Percentiles rank a stretch among this genome's conserved stretches.
Conservation (phyloP, 495 filamentous ascomycete species). For the Podospora australis region DNA sequence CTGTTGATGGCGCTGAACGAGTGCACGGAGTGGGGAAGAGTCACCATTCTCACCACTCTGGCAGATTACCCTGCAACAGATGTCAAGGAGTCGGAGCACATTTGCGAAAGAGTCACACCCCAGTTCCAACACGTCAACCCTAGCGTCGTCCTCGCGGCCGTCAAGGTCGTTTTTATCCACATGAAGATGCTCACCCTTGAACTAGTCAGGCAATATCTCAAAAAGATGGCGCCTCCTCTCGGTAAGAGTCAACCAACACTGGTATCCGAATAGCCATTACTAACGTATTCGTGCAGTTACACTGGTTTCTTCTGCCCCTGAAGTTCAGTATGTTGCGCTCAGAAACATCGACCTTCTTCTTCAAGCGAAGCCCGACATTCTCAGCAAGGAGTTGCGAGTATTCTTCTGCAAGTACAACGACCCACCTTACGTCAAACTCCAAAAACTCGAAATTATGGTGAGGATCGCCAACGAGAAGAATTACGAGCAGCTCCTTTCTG, state of each 20-base stretch:
- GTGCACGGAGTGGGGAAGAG: slow-evolving; percentile 98
- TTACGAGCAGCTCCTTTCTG: slow-evolving; percentile 86
- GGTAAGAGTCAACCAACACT: slow-evolving; percentile 48
- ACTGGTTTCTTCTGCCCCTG: slow-evolving; percentile 87
- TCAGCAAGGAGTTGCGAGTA: slow-evolving; percentile 93
- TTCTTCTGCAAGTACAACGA: slow-evolving; percentile 99
- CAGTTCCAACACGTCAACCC: slow-evolving; percentile 99
- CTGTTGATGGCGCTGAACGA: slow-evolving; percentile 95
- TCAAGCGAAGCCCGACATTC: slow-evolving; percentile 91
- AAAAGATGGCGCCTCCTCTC: slow-evolving; percentile 97
- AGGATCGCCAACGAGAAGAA: slow-evolving; percentile 98
- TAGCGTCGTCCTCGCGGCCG: slow-evolving; percentile 90
- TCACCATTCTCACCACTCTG: slow-evolving; percentile 85
- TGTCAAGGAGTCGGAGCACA: slow-evolving; percentile 95
- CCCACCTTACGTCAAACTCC: slow-evolving; percentile 92
- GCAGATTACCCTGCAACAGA: slow-evolving; percentile 82
- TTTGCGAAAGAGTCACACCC: slow-evolving; percentile 90
- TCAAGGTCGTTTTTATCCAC: slow-evolving; percentile 96
- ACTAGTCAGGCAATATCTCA: slow-evolving; percentile 71
- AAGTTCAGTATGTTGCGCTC: slow-evolving; percentile 96
- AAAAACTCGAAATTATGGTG: slow-evolving; percentile 99
- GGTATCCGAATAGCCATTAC: neutral
- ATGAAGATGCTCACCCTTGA: slow-evolving; percentile 81
- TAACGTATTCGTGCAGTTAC: slow-evolving; percentile 59
- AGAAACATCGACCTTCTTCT: slow-evolving; percentile 93